Evolutionary conservation across 176 grass and related monocot genomes (phyloP).

Genomic region (Panicum miliaceum): DNA sequence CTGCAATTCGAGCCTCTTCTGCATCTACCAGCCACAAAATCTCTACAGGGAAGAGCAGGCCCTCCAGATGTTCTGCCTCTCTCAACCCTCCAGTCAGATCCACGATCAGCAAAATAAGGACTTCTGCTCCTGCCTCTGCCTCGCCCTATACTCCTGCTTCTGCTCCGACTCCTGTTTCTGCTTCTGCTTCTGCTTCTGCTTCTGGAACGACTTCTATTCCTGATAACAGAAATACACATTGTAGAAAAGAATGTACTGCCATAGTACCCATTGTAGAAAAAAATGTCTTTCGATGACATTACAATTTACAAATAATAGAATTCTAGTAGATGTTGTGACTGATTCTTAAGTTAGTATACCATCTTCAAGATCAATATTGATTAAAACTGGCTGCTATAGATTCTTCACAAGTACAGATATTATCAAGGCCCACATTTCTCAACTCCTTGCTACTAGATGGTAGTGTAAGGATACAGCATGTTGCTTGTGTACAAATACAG

Average conservation of each 20-base stretch:
- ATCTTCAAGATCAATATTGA: constrained; percentile 31
- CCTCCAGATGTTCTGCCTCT: constrained; percentile 65
- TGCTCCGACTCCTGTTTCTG: constrained; percentile 64
- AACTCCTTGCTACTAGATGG: not conserved
- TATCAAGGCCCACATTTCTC: not conserved
- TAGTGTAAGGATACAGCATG: not conserved
- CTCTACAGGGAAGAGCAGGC: constrained; percentile 65
- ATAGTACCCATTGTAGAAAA: constrained; percentile 21
- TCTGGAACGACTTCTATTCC: constrained; percentile 66
- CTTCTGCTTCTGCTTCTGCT: constrained; percentile 52
- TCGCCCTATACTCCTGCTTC: constrained; percentile 55
- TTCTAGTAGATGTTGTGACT: constrained; percentile 18
- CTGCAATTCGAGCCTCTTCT: constrained; percentile 78
- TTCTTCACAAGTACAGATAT: constrained; percentile 25
- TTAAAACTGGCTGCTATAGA: not conserved
- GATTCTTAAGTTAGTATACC: constrained; percentile 20
- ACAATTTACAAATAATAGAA: constrained; percentile 35
- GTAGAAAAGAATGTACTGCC: constrained; percentile 30
- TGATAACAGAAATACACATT: constrained; percentile 47
- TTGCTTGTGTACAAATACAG: constrained; percentile 20
- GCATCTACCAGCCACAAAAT: constrained; percentile 87
- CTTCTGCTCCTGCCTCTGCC: constrained; percentile 67
- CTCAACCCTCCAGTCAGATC: constrained; percentile 58
- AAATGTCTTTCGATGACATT: constrained; percentile 36
- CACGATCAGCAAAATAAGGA: constrained; percentile 65